Evolutionary conservation across 192 early-diverging fungal species (phyloP).

Genomic region (Entrophospora sp.): DNA sequence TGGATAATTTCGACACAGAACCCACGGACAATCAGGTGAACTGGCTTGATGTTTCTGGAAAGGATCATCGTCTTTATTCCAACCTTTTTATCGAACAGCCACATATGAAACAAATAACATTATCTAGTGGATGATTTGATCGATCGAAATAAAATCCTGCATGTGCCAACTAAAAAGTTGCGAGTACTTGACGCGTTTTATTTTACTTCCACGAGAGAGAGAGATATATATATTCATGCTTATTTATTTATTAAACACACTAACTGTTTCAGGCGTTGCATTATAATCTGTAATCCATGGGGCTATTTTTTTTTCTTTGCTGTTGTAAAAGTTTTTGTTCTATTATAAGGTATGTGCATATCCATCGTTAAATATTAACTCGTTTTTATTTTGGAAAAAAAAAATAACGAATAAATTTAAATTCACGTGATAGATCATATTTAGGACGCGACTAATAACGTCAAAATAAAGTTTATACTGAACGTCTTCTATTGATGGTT

Average conservation of each 20-base stretch:
- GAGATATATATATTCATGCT: neutral
- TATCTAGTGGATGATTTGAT: constrained; percentile 12
- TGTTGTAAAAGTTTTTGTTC: neutral
- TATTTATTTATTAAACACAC: neutral
- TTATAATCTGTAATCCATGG: neutral
- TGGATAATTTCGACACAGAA: constrained; percentile 17
- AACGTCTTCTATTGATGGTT: too few relatives aligned
- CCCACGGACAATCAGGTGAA: constrained; percentile 24
- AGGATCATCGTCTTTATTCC: constrained; percentile 22
- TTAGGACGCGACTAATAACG: too few relatives aligned
- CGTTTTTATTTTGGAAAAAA: too few relatives aligned
- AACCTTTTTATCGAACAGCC: constrained; percentile 26
- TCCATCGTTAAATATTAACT: too few relatives aligned
- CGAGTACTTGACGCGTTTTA: too few relatives aligned
- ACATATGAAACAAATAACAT: constrained; percentile 32
- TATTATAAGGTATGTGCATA: neutral
- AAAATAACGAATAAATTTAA: too few relatives aligned
- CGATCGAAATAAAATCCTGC: constrained; percentile 32
- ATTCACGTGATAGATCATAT: too few relatives aligned
- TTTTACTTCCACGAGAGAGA: too few relatives aligned
- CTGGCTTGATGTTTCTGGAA: constrained; percentile 23
- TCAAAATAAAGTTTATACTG: too few relatives aligned
- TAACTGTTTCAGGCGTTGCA: constrained; percentile 13
- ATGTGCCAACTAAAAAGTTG: constrained; percentile 21
- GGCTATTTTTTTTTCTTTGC: constrained; percentile 11